Evolutionary conservation across 2,329 filamentous ascomycete species (phyloP).

Genomic region (Botryotinia globosa): DNA sequence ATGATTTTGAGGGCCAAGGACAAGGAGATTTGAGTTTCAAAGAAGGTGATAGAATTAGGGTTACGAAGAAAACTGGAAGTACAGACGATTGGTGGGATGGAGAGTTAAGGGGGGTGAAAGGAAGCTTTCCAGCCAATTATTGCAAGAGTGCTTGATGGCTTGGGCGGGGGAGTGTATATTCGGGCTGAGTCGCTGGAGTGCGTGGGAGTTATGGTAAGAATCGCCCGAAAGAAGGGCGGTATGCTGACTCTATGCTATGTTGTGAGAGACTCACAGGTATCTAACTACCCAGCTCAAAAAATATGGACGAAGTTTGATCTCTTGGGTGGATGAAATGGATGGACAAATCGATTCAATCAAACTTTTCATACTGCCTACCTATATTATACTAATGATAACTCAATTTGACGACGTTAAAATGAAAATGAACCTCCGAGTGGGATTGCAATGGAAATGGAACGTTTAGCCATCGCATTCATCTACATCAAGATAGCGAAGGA

Average conservation of each 20-base stretch:
- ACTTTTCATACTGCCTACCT: background rate
- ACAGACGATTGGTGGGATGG: constrained; percentile 89
- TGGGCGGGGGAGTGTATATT: too few relatives aligned
- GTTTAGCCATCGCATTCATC: background rate
- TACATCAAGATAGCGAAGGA: background rate
- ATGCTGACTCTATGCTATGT: background rate
- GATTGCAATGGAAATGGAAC: background rate
- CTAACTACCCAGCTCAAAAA: background rate
- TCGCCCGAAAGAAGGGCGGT: background rate
- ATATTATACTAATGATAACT: background rate
- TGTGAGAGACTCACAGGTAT: background rate
- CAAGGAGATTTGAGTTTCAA: constrained; percentile 69
- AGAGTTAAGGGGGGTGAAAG: constrained; percentile 64
- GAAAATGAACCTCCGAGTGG: background rate
- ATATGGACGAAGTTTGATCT: background rate
- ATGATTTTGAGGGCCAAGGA: constrained; percentile 69
- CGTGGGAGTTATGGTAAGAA: background rate
- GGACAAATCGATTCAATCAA: background rate
- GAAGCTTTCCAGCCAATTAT: constrained; percentile 83
- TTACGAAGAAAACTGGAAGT: constrained; percentile 74
- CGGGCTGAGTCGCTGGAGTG: background rate
- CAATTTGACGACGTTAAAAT: background rate
- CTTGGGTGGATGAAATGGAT: background rate
- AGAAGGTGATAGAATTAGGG: constrained; percentile 74
- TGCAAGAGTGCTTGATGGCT: constrained; percentile 47